Percentiles rank a stretch among this genome's conserved stretches.
phyloP scores from a whole-genome alignment of 2,329 filamentous ascomycete species.

The Calcarisporium arbuscula region DNA sequence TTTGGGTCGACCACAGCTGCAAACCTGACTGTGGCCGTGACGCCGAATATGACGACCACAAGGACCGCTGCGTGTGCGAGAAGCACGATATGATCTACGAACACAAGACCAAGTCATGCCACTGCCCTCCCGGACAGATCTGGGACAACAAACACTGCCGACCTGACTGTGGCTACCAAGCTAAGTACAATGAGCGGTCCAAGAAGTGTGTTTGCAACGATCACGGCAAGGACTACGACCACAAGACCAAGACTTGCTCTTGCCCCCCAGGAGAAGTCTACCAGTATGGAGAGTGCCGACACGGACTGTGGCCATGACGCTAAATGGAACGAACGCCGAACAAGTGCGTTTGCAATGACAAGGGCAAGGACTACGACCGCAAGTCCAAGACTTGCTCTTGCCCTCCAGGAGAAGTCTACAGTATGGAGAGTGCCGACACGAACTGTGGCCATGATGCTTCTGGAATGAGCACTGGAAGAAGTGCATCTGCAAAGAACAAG shows the following conservation, averaged over 20 bases:
- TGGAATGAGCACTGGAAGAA: slow-evolving; percentile 2
- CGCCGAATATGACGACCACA: not conserved
- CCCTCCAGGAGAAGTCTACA: not conserved
- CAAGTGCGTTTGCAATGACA: slow-evolving; percentile 5
- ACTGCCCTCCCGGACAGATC: slow-evolving; percentile 1
- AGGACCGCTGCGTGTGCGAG: slow-evolving; percentile 8
- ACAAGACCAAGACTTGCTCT: not conserved
- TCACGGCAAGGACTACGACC: slow-evolving; percentile 2
- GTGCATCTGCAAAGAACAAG: not conserved
- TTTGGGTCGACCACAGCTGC: slow-evolving; percentile 6
- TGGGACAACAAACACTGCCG: slow-evolving; percentile 5
- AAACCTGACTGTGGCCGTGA: slow-evolving; percentile 5
- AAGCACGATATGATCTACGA: slow-evolving; percentile 2
- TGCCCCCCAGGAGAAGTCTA: slow-evolving; percentile 2
- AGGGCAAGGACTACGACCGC: slow-evolving; percentile 2
- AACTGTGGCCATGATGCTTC: not conserved
- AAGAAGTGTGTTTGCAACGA: slow-evolving; percentile 7
- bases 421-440: slow-evolving; percentile 1
- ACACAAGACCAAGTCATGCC: slow-evolving; percentile 3
- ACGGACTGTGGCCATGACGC: not conserved
- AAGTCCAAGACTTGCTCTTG: slow-evolving; percentile 3
- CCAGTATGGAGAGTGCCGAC: slow-evolving; percentile 1
- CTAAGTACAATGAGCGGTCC: too few species aligned
- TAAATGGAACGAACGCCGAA: not conserved
- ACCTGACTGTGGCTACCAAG: slow-evolving; percentile 2